Percentiles rank a stretch among this genome's conserved stretches.
phyloP scores from a whole-genome alignment of 78 protist genomes.

The Bodo saltans region DNA sequence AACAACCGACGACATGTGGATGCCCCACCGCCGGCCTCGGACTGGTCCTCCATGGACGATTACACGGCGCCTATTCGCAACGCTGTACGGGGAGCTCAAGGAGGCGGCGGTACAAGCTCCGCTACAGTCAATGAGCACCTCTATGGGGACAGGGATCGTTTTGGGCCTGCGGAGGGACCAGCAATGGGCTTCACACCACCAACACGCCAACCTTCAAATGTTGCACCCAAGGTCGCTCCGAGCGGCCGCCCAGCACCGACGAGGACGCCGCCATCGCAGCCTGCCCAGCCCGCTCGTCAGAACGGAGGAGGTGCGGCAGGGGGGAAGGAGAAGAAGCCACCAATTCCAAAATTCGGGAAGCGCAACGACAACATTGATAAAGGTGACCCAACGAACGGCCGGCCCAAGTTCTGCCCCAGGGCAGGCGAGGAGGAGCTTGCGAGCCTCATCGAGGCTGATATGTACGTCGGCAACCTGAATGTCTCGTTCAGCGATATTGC shows the following conservation, averaged over 20 bases:
- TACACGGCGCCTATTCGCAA: too few relatives aligned
- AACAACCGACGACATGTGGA: not conserved
- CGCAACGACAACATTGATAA: not conserved
- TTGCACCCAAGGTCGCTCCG: too few relatives aligned
- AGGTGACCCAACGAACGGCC: not conserved
- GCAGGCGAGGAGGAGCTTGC: not conserved
- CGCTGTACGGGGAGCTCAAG: too few relatives aligned
- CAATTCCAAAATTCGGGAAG: not conserved
- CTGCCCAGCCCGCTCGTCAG: not conserved
- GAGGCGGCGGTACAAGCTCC: too few relatives aligned
- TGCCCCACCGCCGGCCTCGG: not conserved
- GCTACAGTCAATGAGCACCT: not conserved
- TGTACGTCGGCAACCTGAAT: not conserved
- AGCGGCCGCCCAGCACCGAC: too few relatives aligned
- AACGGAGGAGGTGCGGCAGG: not conserved
- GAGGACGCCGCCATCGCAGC: not conserved
- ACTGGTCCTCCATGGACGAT: not conserved
- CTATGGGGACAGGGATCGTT: constrained; percentile 22
- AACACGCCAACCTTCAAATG: too few relatives aligned
- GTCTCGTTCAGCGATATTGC: constrained; percentile 54
- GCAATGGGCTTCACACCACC: too few relatives aligned
- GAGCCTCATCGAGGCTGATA: not conserved
- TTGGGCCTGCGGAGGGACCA: constrained; percentile 8
- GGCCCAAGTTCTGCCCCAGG: not conserved
- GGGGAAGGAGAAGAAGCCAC: not conserved